Base-by-base conservation (phyloP, 139 green algal species). In the Trebouxia sp. region DNA sequence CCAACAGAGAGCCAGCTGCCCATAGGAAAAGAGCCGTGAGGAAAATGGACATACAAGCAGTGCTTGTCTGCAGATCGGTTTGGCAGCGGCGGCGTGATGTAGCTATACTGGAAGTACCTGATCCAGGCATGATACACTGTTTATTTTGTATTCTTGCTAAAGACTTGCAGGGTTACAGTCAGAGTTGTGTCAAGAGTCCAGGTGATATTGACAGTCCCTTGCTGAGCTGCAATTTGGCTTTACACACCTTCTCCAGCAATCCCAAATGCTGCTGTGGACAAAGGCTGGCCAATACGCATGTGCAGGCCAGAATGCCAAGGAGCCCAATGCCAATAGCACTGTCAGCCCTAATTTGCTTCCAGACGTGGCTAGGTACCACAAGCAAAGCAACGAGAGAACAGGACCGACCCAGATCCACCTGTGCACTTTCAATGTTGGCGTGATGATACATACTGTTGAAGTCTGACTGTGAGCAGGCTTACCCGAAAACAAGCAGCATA, bases 1-100 rank as follows among this genome's bases (percentile, higher is more conserved):
- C 45, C 32, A 14, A 82, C 58, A 70, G 37, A 53, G 10, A 85
- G 65, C 47, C 53, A 79, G 50, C 35, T 76, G 20, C 50, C 75
- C 76, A 82, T 85, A n/a, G 82, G 82, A 42, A 79, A 85, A 35
- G 32, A 47, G 3, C 43, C 75, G n/a, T 85, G 82, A 20, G 82
- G 82, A 37, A 82, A 82, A 14, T 85, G 82, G 3, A 47, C 48
- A 28, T 79, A 82, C 28, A 85, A 51, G 65, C 51, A 62, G 14
- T 43, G 65, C 38, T 72, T 50, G n/a, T 47, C 50, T 6, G 37
- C 17, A 17, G 43, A n/a, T 38, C 81, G 75, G 51, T 66, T 80
- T 26, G 82, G 82, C 26, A 76, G 45, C 15, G 35, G 38, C 1
- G 82, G 82, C 20, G 76, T 82, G 9, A 85, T 69, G 43, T 56